Base-by-base conservation (phyloP, 306 rosid species). In the Canavalia ensiformis region DNA sequence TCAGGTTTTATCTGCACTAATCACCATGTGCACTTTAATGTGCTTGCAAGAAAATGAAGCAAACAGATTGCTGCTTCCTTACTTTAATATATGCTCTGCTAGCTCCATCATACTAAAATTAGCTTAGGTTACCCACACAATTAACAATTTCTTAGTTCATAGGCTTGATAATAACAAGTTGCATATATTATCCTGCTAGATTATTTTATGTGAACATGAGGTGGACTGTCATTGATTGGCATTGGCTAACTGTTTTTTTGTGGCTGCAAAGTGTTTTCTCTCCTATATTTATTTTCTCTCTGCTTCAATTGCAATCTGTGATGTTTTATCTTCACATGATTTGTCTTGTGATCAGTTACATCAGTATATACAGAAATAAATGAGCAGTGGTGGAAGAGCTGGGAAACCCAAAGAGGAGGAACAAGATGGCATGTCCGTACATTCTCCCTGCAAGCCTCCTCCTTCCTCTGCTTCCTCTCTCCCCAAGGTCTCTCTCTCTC, bases 401-500 rank as follows among this genome's bases (percentile, higher is more conserved):
- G 94, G 73, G 13, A 90, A 92, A 84, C 86, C 89, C 64, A 87
- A 89, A 68, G 98, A 96, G 45, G 99, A 96, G 84, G 97, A 96
- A 33, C 98, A 92, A 83, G 99, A 96, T 81, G 99, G 92, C 75
- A 86, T 90, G 88, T 96, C 98, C 45, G 97, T 92, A 42, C 99
- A 96, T 57, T 96, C 98, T 83, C 98, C 99, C 4, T 96, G 99
- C 92, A 96, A 96, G 79, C 94, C 97, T 78, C 97, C 92, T 35
- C 98, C 96, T 78, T 96, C 99, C 68, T 93, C 99, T 51, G 94
- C 94, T 88, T 93, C 99, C 59, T 93, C 97, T 84, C 92, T 93
- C 69, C 87, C 90, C 64, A 96, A 93, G 97, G 97, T 88, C 25
- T 84, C 60, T 79, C 76, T 74, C 54, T 82, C 50, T 77, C 65